Base-by-base conservation (phyloP, 176 grass and related monocot species). In the Pontederia crassipes region DNA sequence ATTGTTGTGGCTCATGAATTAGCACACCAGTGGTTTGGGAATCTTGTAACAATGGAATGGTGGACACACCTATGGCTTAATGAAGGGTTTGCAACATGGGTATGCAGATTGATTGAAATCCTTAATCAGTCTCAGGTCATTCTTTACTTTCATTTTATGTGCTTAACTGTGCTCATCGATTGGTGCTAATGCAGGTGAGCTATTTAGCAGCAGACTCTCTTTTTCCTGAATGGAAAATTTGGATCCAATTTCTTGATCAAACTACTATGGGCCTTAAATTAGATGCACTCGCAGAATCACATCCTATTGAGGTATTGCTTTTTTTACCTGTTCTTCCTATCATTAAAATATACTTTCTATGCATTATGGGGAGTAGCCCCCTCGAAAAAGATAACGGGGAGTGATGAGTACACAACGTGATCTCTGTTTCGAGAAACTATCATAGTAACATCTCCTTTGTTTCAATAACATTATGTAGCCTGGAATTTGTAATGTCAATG, bases 41-140 rank as follows among this genome's bases (percentile, higher is more conserved):
- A 97, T 83, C 87, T 97, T 49, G 92, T 97, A 55, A 97, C 92
- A 55, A 91, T 91, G 87, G 87, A 97, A 72, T 97, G 92, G 92
- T 97, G 92, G 92, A 91, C 87, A 17, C 87, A 97, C 46, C 77
- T 97, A 58, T 97, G 92, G 92, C 84, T 97, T 55, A 97, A 97
- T 32, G 92, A 97, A 62, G 92, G 87, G 54, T 97, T 97, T 74
- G 92, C 92, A 2, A 97, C 92, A 63, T 97, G 92, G 92, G 92
- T 97, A 91, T 71, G 68, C 24, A 59, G 49, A 28, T 77, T 59
- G 13, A 28, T 9, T 40, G 32, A 40, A 40, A 40, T 40, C 32
- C 32, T 40, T 1, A 40, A 40, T 40, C 32, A 40, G 2, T 40
- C 32, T 40, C 32, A 40, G 32, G 28, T 15, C 15, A 55, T 55